phyloP scores from a whole-genome alignment of 805 yeast genomes.

The Blastobotrys terrestris region DNA sequence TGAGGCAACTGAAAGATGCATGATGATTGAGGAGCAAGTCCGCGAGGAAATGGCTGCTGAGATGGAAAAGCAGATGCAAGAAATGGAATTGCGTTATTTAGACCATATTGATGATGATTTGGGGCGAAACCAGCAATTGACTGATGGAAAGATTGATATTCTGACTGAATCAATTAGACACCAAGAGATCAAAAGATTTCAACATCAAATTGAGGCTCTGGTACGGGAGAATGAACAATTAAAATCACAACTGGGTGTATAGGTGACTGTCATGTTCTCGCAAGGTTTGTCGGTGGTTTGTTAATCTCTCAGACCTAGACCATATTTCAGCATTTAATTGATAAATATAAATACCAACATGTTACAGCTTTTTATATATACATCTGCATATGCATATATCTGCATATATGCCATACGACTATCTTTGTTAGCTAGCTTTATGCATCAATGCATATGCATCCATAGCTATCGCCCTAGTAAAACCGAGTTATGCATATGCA shows the following conservation, averaged over 20 bases:
- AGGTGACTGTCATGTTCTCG: too few relatives aligned
- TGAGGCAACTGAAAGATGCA: conserved; percentile 11
- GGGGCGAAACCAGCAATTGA: conserved; percentile 14
- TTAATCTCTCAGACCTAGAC: too few relatives aligned
- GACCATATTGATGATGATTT: conserved; percentile 18
- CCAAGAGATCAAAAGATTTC: conserved; percentile 3
- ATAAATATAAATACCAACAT: too few relatives aligned
- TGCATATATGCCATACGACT: too few relatives aligned
- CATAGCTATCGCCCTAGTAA: too few relatives aligned
- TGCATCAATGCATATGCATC: too few relatives aligned
- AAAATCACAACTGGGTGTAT: background rate
- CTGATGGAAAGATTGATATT: conserved; percentile 21
- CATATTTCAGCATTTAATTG: too few relatives aligned
- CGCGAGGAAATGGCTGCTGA: conserved; percentile 27
- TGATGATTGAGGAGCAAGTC: conserved; percentile 19
- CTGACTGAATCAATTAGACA: conserved; percentile 5
- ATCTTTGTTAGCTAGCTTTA: too few relatives aligned
- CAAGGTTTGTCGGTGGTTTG: too few relatives aligned
- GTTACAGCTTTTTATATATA: too few relatives aligned
- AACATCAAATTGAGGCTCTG: conserved; percentile 7
- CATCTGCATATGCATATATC: too few relatives aligned
- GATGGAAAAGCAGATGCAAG: conserved; percentile 24
- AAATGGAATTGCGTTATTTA: conserved; percentile 24
- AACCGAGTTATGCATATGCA: too few relatives aligned
- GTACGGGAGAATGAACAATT: conserved; percentile 3